Evolutionary conservation across 1,284 basidiomycete genomes (phyloP).

Genomic region (Cryptococcus jaspeensis): DNA sequence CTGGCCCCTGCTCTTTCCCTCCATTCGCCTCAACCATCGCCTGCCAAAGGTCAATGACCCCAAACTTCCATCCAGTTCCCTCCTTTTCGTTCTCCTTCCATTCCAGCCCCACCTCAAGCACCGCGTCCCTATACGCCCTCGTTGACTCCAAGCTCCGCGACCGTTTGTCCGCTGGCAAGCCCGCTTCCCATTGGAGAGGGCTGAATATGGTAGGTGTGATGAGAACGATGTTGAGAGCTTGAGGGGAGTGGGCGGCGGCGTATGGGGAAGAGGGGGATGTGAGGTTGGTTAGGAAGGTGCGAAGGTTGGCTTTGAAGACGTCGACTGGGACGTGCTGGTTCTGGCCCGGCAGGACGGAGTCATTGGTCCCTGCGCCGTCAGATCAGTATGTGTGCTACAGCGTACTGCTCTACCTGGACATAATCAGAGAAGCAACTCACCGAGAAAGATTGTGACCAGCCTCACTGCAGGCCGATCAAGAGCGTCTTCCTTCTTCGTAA

Average conservation of each 20-base stretch:
- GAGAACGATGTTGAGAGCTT: constrained; percentile 59
- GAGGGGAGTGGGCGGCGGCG: constrained; percentile 9
- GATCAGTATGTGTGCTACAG: background rate
- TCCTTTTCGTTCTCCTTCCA: constrained; percentile 48
- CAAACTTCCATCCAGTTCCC: constrained; percentile 53
- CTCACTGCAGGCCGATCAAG: constrained; percentile 17
- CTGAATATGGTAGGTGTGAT: constrained; percentile 76
- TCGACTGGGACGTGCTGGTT: constrained; percentile 21
- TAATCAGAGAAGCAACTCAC: constrained; percentile 14
- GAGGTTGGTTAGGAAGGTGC: constrained; percentile 19
- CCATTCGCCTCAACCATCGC: constrained; percentile 57
- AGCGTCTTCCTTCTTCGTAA: constrained; percentile 23
- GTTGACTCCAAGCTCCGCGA: constrained; percentile 54
- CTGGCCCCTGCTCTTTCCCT: constrained; percentile 57
- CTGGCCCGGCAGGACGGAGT: constrained; percentile 10
- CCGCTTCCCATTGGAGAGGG: constrained; percentile 52
- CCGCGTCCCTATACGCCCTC: constrained; percentile 68
- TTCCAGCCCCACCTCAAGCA: constrained; percentile 60
- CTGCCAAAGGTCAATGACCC: constrained; percentile 68
- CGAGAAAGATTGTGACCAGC: constrained; percentile 42
- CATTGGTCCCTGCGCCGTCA: constrained; percentile 28
- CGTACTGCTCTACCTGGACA: too few relatives aligned
- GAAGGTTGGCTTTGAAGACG: constrained; percentile 25
- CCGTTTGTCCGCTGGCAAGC: constrained; percentile 55
- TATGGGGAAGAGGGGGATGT: constrained; percentile 8